Evolutionary conservation across 164 flowering plant species (phyloP).

Genomic region (Annona cherimola): DNA sequence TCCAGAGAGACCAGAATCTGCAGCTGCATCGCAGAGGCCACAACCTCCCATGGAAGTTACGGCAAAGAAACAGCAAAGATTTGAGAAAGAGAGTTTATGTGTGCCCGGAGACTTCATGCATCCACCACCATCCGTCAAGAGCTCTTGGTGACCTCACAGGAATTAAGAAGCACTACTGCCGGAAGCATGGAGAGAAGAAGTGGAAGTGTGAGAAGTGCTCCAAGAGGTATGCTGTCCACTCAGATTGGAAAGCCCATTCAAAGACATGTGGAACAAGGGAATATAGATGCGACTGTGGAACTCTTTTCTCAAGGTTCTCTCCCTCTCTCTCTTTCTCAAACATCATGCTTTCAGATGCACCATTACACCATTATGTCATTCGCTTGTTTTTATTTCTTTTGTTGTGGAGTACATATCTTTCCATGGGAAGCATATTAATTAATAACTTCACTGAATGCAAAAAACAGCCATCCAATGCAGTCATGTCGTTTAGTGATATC

Average conservation of each 20-base stretch:
- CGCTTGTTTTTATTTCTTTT: constrained; percentile 16
- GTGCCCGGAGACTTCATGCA: constrained; percentile 76
- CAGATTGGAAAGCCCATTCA: constrained; percentile 92
- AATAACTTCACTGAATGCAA: too few species aligned
- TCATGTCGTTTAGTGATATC: neutral
- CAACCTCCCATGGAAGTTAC: constrained; percentile 93
- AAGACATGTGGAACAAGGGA: constrained; percentile 91
- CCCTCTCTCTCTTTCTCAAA: neutral
- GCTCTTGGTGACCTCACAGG: constrained; percentile 99
- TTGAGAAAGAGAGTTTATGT: constrained; percentile 65
- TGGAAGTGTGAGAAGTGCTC: constrained; percentile 90
- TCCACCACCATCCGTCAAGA: constrained; percentile 79
- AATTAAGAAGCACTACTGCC: constrained; percentile 78
- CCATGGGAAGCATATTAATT: too few species aligned
- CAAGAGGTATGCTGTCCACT: constrained; percentile 86
- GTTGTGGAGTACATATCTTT: constrained; percentile 10
- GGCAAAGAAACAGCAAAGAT: constrained; percentile 53
- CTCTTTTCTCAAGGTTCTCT: constrained; percentile 78
- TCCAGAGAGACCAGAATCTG: constrained; percentile 93
- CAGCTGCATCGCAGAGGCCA: constrained; percentile 96
- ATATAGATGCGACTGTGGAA: constrained; percentile 91
- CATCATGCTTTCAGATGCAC: neutral
- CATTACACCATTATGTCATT: neutral
- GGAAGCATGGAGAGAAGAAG: constrained; percentile 91
- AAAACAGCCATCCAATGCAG: neutral